These are phyloP conservation scores for Claviceps sorghi DNA, from an alignment of 2,329 filamentous ascomycete genomes.

Conservation along the genomic window DNA sequence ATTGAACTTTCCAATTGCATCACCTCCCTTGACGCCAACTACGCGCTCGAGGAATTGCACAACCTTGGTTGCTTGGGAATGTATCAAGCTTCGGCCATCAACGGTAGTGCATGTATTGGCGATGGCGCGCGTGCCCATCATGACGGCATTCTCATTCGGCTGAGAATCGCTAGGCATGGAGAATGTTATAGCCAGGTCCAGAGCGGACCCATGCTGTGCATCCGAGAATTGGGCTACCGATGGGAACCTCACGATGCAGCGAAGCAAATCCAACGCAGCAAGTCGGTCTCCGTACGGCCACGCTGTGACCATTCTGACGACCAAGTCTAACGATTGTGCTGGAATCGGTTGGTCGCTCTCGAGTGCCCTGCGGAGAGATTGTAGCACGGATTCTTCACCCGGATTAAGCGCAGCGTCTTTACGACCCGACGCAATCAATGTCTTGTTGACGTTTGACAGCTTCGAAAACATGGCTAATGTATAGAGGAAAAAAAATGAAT, in stretches of 20 bases:
- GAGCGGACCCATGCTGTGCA: slow-evolving; percentile 38
- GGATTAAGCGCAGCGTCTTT: slow-evolving; percentile 65
- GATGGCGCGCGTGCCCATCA: slow-evolving; percentile 72
- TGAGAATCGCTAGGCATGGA: slow-evolving; percentile 34
- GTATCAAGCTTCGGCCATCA: slow-evolving; percentile 52
- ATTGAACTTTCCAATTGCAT: slow-evolving; percentile 42
- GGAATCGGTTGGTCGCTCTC: slow-evolving; percentile 39
- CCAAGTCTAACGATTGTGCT: slow-evolving; percentile 41
- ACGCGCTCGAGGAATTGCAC: slow-evolving; percentile 50
- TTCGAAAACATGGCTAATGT: slow-evolving; percentile 57
- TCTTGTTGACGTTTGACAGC: slow-evolving; percentile 58
- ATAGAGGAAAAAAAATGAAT: slow-evolving; percentile 9
- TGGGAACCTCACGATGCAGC: slow-evolving; percentile 61
- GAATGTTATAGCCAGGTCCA: slow-evolving; percentile 37
- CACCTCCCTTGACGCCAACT: slow-evolving; percentile 32
- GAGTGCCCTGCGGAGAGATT: slow-evolving; percentile 46
- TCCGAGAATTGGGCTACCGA: slow-evolving; percentile 47
- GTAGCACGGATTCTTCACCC: slow-evolving; percentile 49
- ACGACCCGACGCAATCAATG: slow-evolving; percentile 53
- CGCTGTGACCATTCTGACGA: slow-evolving; percentile 56
- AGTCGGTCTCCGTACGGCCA: slow-evolving; percentile 76
- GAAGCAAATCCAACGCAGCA: slow-evolving; percentile 72
- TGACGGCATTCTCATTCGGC: slow-evolving; percentile 63
- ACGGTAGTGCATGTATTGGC: slow-evolving; percentile 71
- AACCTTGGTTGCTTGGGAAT: slow-evolving; percentile 42